Conservation (phyloP, 2,329 filamentous ascomycete species). For the Apiospora aurea region DNA sequence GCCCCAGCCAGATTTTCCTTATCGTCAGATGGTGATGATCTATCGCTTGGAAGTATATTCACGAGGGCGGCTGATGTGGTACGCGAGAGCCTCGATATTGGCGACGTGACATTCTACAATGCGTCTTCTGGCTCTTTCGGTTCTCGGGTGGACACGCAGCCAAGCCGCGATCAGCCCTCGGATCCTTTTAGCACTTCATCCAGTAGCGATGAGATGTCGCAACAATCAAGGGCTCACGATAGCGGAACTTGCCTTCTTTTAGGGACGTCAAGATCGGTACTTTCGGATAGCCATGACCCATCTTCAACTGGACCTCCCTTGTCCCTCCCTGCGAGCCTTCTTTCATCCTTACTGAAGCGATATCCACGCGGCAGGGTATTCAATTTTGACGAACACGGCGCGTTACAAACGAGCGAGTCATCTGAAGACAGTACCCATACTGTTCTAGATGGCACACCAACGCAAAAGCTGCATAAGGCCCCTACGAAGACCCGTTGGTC, state of each 20-base stretch:
- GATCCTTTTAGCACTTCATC: neutral
- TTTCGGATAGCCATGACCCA: neutral
- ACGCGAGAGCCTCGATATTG: conserved; percentile 49
- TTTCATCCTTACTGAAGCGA: neutral
- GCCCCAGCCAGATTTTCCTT: no score
- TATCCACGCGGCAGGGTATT: neutral
- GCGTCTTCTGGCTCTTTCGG: conserved; percentile 33
- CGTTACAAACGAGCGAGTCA: neutral
- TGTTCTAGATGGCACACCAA: neutral
- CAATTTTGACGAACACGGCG: neutral
- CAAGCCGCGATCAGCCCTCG: conserved; percentile 28
- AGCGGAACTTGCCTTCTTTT: neutral
- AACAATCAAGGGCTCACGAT: neutral
- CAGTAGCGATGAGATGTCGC: neutral
- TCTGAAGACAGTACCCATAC: neutral
- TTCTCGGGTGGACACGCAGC: conserved; percentile 28
- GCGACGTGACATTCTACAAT: conserved; percentile 47
- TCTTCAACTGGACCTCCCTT: neutral
- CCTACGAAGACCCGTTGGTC: neutral
- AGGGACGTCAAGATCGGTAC: neutral
- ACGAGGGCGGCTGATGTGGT: conserved; percentile 51
- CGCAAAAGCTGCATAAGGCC: neutral
- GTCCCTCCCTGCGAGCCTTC: neutral
- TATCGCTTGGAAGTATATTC: conserved; percentile 39
- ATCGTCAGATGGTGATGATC: neutral